Evolutionary conservation across 805 yeast genomes (phyloP), one percentile per base, ranked within the genome.

Genomic region (Yamadazyma tumulicola): DNA sequence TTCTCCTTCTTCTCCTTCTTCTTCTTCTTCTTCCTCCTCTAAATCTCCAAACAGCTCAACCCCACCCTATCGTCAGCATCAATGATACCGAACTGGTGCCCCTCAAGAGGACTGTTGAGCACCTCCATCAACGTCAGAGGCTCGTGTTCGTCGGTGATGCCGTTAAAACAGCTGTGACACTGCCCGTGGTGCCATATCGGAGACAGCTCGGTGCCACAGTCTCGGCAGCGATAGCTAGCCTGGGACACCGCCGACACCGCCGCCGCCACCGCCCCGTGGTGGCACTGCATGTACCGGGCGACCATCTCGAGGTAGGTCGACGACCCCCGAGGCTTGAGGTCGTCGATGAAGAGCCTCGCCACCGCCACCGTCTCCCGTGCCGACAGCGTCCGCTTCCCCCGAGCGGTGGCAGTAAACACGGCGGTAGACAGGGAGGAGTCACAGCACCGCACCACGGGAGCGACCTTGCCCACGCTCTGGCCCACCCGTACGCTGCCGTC

Each of bases 361-460:
- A 73, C 43, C 15, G 80, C 66, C 7, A 31, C 14, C 17, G 50
- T 59, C 24, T 59, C 61, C 41, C 59, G 45, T n/a, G 38, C 35
- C 26, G 50, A 29, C 5, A 53, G 43, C 13, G 31, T 51, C 41
- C 62, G 35, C 40, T 48, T 63, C n/a, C 60, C 75, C 4, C 42
- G n/a, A n/a, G n/a, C n/a, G n/a, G n/a, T n/a, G n/a, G n/a, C n/a
- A n/a, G n/a, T n/a, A n/a, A n/a, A n/a, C 32, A 9, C 18, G 3
- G 49, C 35, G 22, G 64, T 43, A 33, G 68, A 39, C 2, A 50
- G 32, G 29, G 51, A 52, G 34, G 41, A 41, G n/a, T 51, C 45
- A 0, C 64, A 51, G 43, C 83, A 77, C 2, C 61, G 39, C 11
- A 75, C 44, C 3, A 59, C 53, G 1, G 80, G 81, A 17, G 47